These are phyloP conservation scores for Metschnikowia lunata DNA, from an alignment of 805 yeast species.

Conservation along the genomic window DNA sequence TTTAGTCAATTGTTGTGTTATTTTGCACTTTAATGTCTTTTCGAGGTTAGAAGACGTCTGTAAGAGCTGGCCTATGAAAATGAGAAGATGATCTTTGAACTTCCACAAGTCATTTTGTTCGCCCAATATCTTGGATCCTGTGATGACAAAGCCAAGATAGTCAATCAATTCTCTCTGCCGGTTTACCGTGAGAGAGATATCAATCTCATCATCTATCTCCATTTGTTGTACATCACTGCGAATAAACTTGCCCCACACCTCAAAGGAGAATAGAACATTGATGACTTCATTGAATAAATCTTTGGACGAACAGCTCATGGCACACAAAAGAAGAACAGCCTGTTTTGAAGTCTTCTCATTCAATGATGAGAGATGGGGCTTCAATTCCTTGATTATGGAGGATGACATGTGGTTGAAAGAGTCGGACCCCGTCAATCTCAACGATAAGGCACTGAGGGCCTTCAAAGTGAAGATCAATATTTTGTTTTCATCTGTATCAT, in stretches of 20 bases:
- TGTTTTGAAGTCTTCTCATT: slow-evolving; percentile 56
- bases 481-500: slow-evolving; percentile 35
- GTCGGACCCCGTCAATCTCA: slow-evolving; percentile 32
- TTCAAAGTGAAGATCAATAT: slow-evolving; percentile 34
- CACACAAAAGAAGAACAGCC: slow-evolving; percentile 55
- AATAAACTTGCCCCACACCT: slow-evolving; percentile 41
- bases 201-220: slow-evolving; percentile 16
- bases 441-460: slow-evolving; percentile 21
- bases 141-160: slow-evolving; percentile 55
- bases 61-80: slow-evolving; percentile 63
- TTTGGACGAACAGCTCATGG: slow-evolving; percentile 47
- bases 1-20: slow-evolving; percentile 61
- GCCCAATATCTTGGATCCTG: slow-evolving; percentile 29
- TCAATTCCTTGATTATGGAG: slow-evolving; percentile 40
- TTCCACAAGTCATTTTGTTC: slow-evolving; percentile 35
- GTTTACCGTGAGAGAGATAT: slow-evolving; percentile 41
- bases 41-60: slow-evolving; percentile 65
- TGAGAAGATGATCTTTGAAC: slow-evolving; percentile 64
- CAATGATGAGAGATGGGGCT: slow-evolving; percentile 45
- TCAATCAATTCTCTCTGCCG: slow-evolving; percentile 58
- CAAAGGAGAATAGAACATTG: slow-evolving; percentile 28
- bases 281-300: slow-evolving; percentile 46
- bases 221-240: slow-evolving; percentile 18
- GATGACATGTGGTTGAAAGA: slow-evolving; percentile 31
- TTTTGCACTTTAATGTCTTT: slow-evolving; percentile 61